Base-by-base conservation (phyloP, 2,329 filamentous ascomycete species). In the Pseudopyrenochaeta lycopersici region DNA sequence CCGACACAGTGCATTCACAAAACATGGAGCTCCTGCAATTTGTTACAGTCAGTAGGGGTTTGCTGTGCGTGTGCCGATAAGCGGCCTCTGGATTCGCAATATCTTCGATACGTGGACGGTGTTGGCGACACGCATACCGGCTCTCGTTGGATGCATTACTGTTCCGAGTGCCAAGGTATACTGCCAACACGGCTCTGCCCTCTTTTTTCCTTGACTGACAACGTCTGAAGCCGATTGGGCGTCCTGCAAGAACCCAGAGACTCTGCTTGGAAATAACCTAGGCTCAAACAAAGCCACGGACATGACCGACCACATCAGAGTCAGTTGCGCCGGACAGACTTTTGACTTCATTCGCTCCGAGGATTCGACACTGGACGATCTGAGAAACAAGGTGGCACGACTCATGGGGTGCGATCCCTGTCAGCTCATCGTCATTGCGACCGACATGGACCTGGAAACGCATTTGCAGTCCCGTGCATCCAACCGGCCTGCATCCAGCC, bases 21-120 rank as follows among this genome's bases (percentile, higher is more conserved):
- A 42, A 44, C 54, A 46, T 32, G 41, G 21, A 44, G 49, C 15
- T 46, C 47, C 49, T 60, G 57, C 51, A 49, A 23, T 54, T 40
- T 52, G 20, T 27, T 46, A 49, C 53, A 51, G 40, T 31, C 44
- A 5, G 23, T 27, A 27, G 23, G 23, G 31, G 30, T 40, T 29
- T 60, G 61, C 39, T 59, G 57, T 58, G 53, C 51, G 18, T 56
- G 53, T 36, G 39, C 47, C 45, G 54, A 56, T 38, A 46, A 46
- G 45, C 60, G 46, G 27, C 50, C 52, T 20, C 38, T 36, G 4
- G 39, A 43, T 18, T 36, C 17, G 39, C 48, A 32, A 17, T 52
- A 46, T 43, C 23, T 48, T 18, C 39, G 33, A 33, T 56, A 52
- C 31, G 21, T 53, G 21, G 41, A 60, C 20, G 50, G 23, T 12